Evolutionary conservation across 1,139 yeast genomes (phyloP).

Genomic region (Blastobotrys elegans): DNA sequence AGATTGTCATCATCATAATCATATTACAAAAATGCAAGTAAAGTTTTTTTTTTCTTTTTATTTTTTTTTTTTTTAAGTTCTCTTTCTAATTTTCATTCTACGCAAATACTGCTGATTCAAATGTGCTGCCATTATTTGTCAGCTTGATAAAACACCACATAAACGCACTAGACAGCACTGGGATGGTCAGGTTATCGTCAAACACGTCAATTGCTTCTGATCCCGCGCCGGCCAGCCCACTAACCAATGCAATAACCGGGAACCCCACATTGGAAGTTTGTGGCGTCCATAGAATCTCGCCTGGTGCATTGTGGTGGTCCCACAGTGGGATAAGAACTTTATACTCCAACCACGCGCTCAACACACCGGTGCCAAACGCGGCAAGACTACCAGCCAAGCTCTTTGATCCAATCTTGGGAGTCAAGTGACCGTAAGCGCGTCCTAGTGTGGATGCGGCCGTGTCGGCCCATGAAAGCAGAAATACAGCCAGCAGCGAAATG

Average conservation of each 20-base stretch:
- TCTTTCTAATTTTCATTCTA: background rate
- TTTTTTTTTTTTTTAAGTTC: background rate
- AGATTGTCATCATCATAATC: too few species aligned
- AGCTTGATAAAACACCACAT: conserved; percentile 33
- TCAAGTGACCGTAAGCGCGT: conserved; percentile 72
- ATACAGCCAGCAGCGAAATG: conserved; percentile 65
- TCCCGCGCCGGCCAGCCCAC: conserved; percentile 78
- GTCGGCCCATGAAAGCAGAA: conserved; percentile 92
- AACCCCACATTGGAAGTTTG: conserved; percentile 54
- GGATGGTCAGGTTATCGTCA: conserved; percentile 93
- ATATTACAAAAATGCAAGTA: too few species aligned
- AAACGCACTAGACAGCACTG: conserved; percentile 70
- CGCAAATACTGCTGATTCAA: conserved; percentile 19
- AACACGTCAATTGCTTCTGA: conserved; percentile 76
- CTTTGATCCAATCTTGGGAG: conserved; percentile 73
- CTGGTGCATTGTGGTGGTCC: conserved; percentile 43
- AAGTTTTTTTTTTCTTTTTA: background rate
- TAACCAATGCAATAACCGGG: conserved; percentile 49
- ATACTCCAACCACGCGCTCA: conserved; percentile 62
- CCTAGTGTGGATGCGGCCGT: conserved; percentile 96
- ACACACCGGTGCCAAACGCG: conserved; percentile 69
- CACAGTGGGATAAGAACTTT: conserved; percentile 65
- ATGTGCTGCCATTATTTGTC: conserved; percentile 15
- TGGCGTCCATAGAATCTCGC: conserved; percentile 59
- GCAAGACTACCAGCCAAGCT: conserved; percentile 88